Evolutionary conservation across 306 rosid species (phyloP).

Genomic region (Lathyrus tuberosus): DNA sequence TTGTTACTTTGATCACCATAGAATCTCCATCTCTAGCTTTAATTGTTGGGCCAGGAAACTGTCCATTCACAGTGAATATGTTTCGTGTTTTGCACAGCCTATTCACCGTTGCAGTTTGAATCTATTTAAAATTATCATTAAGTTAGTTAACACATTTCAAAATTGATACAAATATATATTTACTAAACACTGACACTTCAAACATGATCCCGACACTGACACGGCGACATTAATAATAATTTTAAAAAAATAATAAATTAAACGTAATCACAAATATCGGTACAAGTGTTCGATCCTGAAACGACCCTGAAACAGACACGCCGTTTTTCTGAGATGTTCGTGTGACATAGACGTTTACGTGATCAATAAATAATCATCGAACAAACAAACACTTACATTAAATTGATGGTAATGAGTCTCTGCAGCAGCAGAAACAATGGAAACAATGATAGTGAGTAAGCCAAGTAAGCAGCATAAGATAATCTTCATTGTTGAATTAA

Average conservation of each 20-base stretch:
- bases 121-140: conserved; percentile 44
- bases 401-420: conserved; percentile 76
- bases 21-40: conserved; percentile 71
- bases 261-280: too few species aligned
- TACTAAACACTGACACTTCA: too few species aligned
- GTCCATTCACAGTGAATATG: conserved; percentile 72
- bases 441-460: conserved; percentile 46
- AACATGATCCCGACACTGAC: too few species aligned
- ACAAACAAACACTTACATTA: conserved; percentile 56
- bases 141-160: conserved; percentile 5
- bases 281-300: too few species aligned
- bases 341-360: too few species aligned
- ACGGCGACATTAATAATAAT: too few species aligned
- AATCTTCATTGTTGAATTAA: conserved; percentile 57
- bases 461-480: conserved; percentile 47
- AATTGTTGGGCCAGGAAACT: conserved; percentile 81
- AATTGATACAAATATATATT: neutral
- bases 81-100: conserved; percentile 82
- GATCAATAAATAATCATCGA: neutral
- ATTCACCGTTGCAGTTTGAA: conserved; percentile 62
- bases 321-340: too few species aligned
- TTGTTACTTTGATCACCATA: conserved; percentile 65
- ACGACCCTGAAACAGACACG: too few species aligned
- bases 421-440: conserved; percentile 46
- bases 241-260: too few species aligned